Conservation (phyloP, 805 yeast species). For the Pichia eremophila region DNA sequence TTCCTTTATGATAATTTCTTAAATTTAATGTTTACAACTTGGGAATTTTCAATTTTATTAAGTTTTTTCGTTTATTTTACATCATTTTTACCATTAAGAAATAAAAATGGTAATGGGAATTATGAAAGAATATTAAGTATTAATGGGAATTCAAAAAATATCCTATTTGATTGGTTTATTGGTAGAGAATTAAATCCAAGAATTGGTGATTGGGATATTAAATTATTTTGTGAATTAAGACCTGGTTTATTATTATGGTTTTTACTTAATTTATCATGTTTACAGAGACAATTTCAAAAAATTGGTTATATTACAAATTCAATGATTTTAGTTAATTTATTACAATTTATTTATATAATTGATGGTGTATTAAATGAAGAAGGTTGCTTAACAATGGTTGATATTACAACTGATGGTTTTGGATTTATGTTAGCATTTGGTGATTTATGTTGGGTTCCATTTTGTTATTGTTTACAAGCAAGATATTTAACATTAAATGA, state of each 20-base stretch:
- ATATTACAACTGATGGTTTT: conserved; percentile 91
- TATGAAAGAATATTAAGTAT: conserved; percentile 66
- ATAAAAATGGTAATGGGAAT: conserved; percentile 42
- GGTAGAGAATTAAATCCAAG: conserved; percentile 95
- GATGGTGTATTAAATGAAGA: conserved; percentile 91
- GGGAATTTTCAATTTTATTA: conserved; percentile 53
- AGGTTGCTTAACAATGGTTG: conserved; percentile 90
- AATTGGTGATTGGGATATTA: conserved; percentile 76
- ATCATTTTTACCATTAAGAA: conserved; percentile 54
- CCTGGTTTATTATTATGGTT: conserved; percentile 91
- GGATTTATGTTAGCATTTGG: conserved; percentile 96
- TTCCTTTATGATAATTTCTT: conserved; percentile 63
- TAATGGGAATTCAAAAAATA: conserved; percentile 77
- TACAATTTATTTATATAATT: conserved; percentile 76
- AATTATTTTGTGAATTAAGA: conserved; percentile 84
- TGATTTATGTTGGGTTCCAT: conserved; percentile 87
- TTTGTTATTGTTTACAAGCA: conserved; percentile 79
- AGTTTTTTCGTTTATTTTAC: conserved; percentile 55
- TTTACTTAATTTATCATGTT: conserved; percentile 63
- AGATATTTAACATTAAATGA: conserved; percentile 66
- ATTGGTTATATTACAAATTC: conserved; percentile 52
- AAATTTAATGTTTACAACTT: conserved; percentile 54
- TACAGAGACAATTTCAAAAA: conserved; percentile 68
- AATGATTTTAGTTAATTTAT: conserved; percentile 50
- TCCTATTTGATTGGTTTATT: conserved; percentile 87